Evolutionary conservation across 2,329 filamentous ascomycete genomes (phyloP), one percentile per base, ranked within the genome.

Genomic region (Onygena corvina): DNA sequence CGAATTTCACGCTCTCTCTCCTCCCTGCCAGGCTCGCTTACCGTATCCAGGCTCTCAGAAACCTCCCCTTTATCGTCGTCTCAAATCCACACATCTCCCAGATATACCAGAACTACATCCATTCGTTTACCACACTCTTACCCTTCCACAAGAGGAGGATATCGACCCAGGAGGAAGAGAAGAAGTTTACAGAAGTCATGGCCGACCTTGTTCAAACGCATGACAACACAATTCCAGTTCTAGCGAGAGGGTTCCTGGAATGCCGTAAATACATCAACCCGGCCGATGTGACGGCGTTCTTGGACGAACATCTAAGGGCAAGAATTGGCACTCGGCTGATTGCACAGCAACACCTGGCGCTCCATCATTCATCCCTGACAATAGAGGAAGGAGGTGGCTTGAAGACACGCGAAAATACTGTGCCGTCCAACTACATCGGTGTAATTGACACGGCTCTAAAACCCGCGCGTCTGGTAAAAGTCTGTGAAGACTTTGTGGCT

Each of bases 181-280:
- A 88, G 54, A 77, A 80, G 49, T 98, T 98, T 65, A 94, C 90
- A 11, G 84, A 92, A 53, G 86, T 92, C 45, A 84, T 98, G 61
- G 85, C 89, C 54, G 89, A 96, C 63, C 77, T 98, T n/a, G 92
- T 98, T 0, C 81, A 89, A 52, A 95, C 90, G 1, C 92, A 98
- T 64, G 79, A 83, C 51, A 90, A 96, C 62, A 98, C 92, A 1
- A 98, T 98, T 48, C 88, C 88, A 12, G 84, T 89, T 36, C 78
- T 98, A 1, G 92, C 92, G 3, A 79, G 86, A 53, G 92, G 92
- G 1, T 96, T 98, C 63, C 75, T 95, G 36, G 92, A 98, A 66
- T 94, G 87, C 52, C 77, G 87, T 49, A 86, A 87, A 58, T 98
- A 96, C 67, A 92, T 96, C 58, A 81, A 76, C 18, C 77, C 87